A percentile compares a stretch with the other conserved stretches of the same genome.
Conservation (phyloP, 441 rosid genomes). For the Dalechampia spathulata region DNA sequence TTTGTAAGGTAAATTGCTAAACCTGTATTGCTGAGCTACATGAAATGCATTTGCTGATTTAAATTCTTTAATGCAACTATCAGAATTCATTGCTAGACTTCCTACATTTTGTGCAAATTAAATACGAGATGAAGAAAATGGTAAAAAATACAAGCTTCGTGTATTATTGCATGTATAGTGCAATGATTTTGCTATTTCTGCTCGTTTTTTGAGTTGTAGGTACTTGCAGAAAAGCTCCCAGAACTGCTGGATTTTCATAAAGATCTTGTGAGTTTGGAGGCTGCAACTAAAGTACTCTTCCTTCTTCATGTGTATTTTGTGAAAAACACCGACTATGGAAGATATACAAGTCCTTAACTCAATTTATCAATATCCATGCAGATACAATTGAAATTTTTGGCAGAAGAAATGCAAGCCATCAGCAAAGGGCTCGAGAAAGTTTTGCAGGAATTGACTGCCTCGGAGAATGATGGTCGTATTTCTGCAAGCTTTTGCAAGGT, state of each 20-base stretch:
- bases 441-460: constrained; percentile 72
- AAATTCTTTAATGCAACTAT: no score
- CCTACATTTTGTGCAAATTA: no score
- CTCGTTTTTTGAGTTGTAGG: constrained; percentile 29
- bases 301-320: constrained; percentile 4
- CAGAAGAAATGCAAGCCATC: constrained; percentile 97
- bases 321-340: not conserved
- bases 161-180: no score
- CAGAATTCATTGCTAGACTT: no score
- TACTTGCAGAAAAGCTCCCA: constrained; percentile 76
- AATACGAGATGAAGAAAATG: no score
- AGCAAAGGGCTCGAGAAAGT: constrained; percentile 91
- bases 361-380: constrained; percentile 19
- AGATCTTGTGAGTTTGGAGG: constrained; percentile 61
- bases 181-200: no score
- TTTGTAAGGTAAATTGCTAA: constrained; percentile 63
- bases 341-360: not conserved
- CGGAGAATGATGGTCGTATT: constrained; percentile 83
- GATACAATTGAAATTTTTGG: constrained; percentile 89
- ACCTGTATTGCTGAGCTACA: not conserved
- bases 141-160: no score
- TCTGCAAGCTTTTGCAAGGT: constrained; percentile 70
- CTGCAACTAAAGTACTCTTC: constrained; percentile 58
- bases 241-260: constrained; percentile 68
- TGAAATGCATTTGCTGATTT: not conserved